A percentile compares a stretch with the other conserved stretches of the same genome.
These are phyloP conservation scores for Fusarium cicatricum DNA, from an alignment of 2,329 filamentous ascomycete species.

Conservation along the genomic window DNA sequence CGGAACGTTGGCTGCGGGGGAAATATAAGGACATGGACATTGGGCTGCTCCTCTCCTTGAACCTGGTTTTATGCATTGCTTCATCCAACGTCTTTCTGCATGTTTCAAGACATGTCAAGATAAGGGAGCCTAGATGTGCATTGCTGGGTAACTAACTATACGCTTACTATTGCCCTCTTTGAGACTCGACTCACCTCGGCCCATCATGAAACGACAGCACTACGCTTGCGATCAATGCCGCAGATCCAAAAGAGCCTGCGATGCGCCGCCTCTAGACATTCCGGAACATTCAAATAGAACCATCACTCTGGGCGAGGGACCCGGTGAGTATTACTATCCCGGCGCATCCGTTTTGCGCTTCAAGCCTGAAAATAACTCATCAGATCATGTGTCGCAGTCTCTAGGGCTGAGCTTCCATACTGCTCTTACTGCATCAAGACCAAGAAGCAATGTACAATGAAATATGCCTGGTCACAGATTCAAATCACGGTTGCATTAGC, in stretches of 20 bases:
- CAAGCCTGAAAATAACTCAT: no score
- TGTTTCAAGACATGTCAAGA: not conserved
- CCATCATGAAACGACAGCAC: conserved; percentile 37
- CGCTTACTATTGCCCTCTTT: not conserved
- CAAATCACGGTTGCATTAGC: conserved; percentile 22
- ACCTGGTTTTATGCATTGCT: no score
- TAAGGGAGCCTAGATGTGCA: no score
- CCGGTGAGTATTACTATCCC: conserved; percentile 18
- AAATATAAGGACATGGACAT: not conserved
- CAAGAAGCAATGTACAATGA: conserved; percentile 43
- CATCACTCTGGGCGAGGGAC: conserved; percentile 11
- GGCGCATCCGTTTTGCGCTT: not conserved
- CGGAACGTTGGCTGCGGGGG: not conserved
- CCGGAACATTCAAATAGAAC: conserved; percentile 9
- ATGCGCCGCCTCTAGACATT: conserved; percentile 30
- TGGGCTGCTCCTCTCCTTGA: not conserved
- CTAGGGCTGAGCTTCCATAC: conserved; percentile 9
- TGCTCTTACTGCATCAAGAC: conserved; percentile 46
- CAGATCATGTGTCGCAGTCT: not conserved
- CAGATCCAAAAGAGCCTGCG: conserved; percentile 37
- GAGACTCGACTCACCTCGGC: not conserved
- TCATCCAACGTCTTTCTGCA: not conserved
- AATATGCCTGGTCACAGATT: conserved; percentile 35
- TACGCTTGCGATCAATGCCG: conserved; percentile 39
- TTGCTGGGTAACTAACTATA: not conserved